These are phyloP conservation scores for Esteya vermicola DNA, from an alignment of 2,329 filamentous ascomycete species.

Conservation along the genomic window DNA sequence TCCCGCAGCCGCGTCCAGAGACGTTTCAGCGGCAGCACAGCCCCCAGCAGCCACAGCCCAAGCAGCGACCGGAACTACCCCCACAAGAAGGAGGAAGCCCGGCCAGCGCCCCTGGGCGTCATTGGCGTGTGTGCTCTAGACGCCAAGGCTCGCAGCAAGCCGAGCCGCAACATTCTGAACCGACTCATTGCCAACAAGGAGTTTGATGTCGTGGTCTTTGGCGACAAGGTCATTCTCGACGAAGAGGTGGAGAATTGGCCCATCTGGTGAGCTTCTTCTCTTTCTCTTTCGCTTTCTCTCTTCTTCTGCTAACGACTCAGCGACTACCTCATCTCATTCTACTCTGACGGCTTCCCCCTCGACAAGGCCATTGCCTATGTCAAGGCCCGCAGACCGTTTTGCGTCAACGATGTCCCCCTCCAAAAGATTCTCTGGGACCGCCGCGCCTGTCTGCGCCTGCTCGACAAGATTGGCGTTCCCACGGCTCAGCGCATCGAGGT, in stretches of 20 bases:
- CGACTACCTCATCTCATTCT: conserved; percentile 96
- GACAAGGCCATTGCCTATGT: conserved; percentile 96
- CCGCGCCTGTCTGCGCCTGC: conserved; percentile 70
- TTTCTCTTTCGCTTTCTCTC: neutral
- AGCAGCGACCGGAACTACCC: conserved; percentile 47
- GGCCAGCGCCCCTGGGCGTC: conserved; percentile 46
- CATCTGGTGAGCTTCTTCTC: conserved; percentile 44
- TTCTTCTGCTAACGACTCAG: conserved; percentile 20
- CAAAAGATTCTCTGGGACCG: conserved; percentile 96
- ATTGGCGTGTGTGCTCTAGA: conserved; percentile 95
- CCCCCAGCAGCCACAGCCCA: conserved; percentile 67
- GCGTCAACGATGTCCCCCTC: conserved; percentile 95
- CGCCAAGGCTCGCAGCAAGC: conserved; percentile 91
- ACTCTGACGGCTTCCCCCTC: conserved; percentile 91
- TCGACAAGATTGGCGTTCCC: conserved; percentile 80
- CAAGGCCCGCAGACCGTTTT: conserved; percentile 85
- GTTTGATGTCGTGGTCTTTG: conserved; percentile 95
- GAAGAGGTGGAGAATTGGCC: conserved; percentile 96
- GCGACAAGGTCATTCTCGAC: conserved; percentile 95
- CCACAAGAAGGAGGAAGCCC: conserved; percentile 43
- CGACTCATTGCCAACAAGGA: conserved; percentile 79
- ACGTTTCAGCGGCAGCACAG: conserved; percentile 68
- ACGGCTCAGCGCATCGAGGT: conserved; percentile 84
- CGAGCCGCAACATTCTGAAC: conserved; percentile 90
- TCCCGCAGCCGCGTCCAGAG: conserved; percentile 56